Percentiles rank a stretch among this genome's conserved stretches.
phyloP scores from a whole-genome alignment of 495 filamentous ascomycete species.

The Penicillium odoratum region DNA sequence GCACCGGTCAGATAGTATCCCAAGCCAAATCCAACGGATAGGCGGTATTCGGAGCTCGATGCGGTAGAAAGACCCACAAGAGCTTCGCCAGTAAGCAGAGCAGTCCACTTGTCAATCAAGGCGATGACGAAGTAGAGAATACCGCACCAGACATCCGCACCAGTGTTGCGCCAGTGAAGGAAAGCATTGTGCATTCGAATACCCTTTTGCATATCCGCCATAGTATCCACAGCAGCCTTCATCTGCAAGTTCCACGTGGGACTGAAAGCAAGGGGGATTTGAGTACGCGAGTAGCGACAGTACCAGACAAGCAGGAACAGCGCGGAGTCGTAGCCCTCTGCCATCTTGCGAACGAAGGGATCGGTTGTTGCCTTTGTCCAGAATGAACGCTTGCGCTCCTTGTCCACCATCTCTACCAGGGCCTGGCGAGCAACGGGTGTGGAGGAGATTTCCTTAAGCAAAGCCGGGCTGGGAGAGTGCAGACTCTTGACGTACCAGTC shows the following conservation, averaged over 20 bases:
- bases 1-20: conserved; percentile 7
- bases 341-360: conserved; percentile 4
- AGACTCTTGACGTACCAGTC: conserved; percentile 1
- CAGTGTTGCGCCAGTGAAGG: conserved; percentile 8
- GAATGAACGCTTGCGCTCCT: conserved; percentile 2
- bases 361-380: conserved; percentile 8
- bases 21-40: conserved; percentile 4
- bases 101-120: conserved; percentile 7
- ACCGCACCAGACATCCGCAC: conserved; percentile 5
- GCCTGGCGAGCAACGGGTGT: conserved; percentile 1
- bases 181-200: conserved; percentile 4
- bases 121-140: conserved; percentile 9
- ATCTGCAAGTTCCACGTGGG: conserved; percentile 6
- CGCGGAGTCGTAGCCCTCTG: not conserved
- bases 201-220: conserved; percentile 7
- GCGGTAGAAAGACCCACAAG: conserved; percentile 6
- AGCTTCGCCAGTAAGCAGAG: conserved; percentile 1
- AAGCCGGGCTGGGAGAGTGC: not conserved
- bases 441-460: not conserved
- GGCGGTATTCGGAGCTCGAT: conserved; percentile 4
- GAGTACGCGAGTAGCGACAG: conserved; percentile 7
- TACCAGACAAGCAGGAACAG: conserved; percentile 7
- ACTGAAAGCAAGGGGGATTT: conserved; percentile 5
- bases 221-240: conserved; percentile 7
- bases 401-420: not conserved